Evolutionary conservation across 352 stramenopile genomes (phyloP), one percentile per base, ranked within the genome.

Genomic region (Globisporangium paroecandrum): DNA sequence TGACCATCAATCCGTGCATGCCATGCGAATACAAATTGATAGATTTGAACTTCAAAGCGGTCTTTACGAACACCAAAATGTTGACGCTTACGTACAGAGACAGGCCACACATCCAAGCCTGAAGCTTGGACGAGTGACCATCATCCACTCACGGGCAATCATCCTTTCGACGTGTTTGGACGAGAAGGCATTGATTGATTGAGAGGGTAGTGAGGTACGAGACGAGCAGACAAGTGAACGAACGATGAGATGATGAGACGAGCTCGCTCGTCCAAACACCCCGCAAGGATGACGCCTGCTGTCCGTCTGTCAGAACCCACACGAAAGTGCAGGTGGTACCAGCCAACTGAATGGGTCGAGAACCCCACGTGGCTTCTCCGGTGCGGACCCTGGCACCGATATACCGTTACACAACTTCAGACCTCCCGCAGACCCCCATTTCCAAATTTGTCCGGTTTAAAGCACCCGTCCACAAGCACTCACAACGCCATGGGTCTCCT

Each of bases 161-260:
- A 58, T 58, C 53, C 12, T 32, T 4, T 12, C 25, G 25, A 9
- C 25, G 27, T 59, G 54, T 59, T 59, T 43, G 54, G 54, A 59
- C 27, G 54, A 59, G 54, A 1, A 13, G 7, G 7, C 12, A 10
- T 36, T 7, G 12, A 27, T 18, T 32, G 51, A 58, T 15, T 58
- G 27, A 32, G 27, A 32, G 27, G 53, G 7, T 4, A 36, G 36
- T 43, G 36, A 43, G 36, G 36, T 0, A 43, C 36, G 53, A 38
- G 53, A 32, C 5, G 53, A 58, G n/a, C 32, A 4, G 18, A 20
- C 22, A 18, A 27, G 29, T 3, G 22, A 24, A 27, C 47, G 49
- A 57, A 25, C 29, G 49, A 57, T 20, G 22, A 54, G 18, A 55
- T 18, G 41, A 47, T 47, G 41, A 47, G 41, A 47, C 41, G 41